Evolutionary conservation across 257 asterid species (phyloP), one percentile per base, ranked within the genome.

Genomic region (Jacaranda copaia): DNA sequence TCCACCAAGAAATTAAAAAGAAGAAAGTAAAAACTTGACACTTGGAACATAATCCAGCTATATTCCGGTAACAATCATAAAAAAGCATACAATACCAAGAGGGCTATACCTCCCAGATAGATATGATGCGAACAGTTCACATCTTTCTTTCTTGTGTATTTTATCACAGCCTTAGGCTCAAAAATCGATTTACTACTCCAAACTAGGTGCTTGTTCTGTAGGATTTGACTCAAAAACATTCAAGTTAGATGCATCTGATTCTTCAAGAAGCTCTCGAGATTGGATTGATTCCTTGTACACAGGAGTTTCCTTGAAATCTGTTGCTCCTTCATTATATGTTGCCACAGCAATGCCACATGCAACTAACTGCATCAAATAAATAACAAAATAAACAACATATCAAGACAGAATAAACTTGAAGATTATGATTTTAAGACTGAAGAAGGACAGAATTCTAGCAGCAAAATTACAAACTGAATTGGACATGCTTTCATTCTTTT

Each of bases 201-300:
- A 81, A 80, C 83, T 87, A 68, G 99, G 98, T 16, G 97, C 97
- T 53, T 88, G 83, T 83, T 95, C 99, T 1, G 99, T 95, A 5
- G 97, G 99, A 84, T 95, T 95, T 13, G 96, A 88, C 86, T 95
- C 99, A 35, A 93, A 95, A 69, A 93, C 94, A 61, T 95, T 94
- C 1, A 96, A 79, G 75, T 61, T 84, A 14, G 98, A 86, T 32
- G 91, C 87, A 42, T 92, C 98, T 25, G 96, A 97, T 82, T 81
- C 96, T 70, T 93, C 97, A 32, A 90, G 89, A 83, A 95, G 90
- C 49, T 95, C 93, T 40, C 74, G 81, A 12, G 98, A 88, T 81
- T 93, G 90, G 53, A 90, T 81, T 1, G 99, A 87, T 83, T 95
- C 99, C 87, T 96, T 89, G 87, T 91, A 96, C 2, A 59, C 94